phyloP scores from a whole-genome alignment of 768 basidiomycete genomes.

The Hericium erinaceus region DNA sequence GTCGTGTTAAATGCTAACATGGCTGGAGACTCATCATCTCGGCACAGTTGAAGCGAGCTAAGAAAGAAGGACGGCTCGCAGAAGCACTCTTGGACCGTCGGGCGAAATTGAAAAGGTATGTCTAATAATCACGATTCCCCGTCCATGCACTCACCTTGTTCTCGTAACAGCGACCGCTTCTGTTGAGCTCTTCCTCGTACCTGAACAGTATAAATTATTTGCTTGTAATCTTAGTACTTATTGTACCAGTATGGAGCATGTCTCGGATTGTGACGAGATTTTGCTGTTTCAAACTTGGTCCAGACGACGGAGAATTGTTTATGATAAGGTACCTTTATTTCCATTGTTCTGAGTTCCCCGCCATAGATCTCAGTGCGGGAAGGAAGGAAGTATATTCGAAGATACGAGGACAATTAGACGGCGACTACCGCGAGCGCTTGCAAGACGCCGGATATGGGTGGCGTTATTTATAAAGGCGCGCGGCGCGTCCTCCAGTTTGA shows the following conservation, averaged over 20 bases:
- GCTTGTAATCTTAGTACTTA: no score
- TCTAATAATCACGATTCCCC: background rate
- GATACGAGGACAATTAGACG: no score
- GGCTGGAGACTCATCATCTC: constrained; percentile 4
- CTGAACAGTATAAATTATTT: no score
- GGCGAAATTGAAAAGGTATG: constrained; percentile 74
- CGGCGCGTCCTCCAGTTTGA: background rate
- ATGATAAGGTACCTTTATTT: no score
- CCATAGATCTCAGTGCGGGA: background rate
- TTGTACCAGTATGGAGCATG: no score
- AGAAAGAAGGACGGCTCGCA: constrained; percentile 70
- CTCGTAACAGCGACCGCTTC: background rate
- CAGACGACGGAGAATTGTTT: no score
- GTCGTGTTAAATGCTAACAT: constrained; percentile 12
- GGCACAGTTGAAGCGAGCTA: constrained; percentile 62
- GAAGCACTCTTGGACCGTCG: constrained; percentile 75
- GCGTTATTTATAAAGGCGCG: background rate
- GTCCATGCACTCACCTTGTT: background rate
- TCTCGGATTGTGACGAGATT: no score
- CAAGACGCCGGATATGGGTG: background rate
- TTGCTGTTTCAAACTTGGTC: no score
- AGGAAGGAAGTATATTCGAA: background rate
- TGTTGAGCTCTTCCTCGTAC: background rate
- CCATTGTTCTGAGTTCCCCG: no score
- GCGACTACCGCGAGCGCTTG: no score